Evolutionary conservation across 768 basidiomycete genomes (phyloP), one percentile per base, ranked within the genome.

Genomic region (Lyophyllum shimeji): DNA sequence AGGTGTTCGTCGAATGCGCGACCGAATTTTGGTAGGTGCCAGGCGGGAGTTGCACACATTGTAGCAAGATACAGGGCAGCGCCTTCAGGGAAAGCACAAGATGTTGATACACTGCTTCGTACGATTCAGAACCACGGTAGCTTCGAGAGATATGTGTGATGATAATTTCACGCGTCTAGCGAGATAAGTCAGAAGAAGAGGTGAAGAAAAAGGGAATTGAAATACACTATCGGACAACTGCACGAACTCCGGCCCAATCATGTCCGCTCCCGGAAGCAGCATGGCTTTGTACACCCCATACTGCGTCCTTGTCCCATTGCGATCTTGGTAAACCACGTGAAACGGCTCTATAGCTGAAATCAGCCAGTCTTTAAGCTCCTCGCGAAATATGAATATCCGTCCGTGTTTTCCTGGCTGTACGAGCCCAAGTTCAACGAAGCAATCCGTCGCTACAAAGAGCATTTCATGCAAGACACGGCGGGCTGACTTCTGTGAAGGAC

Each of bases 241-340:
- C 43, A 50, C 47, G n/a, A 60, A 43, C 40, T 60, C 61, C 13
- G 59, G 59, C 24, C 61, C 61, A 47, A 37, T 55, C 61, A 60
- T 59, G 15, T 37, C 52, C 34, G 33, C 43, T 33, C 50, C 42
- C 17, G 52, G 15, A 44, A 60, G 55, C 18, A 50, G 15, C 27
- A 53, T 23, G 6, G 58, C 58, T 11, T 34, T 49, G 18, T 59
- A 60, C 24, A 57, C 40, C 8, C 61, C 61, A 31, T 27, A 57
- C 42, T 56, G 34, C 0, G n/a, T 62, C 45, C 43, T 47, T 25
- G 31, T 44, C 13, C 53, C 43, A 13, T 24, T n/a, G 9, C 8
- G 2, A 31, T 47, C 34, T n/a, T 55, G 18, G 33, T 59, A 59
- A 13, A 48, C 43, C 7, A 60, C 37, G 27, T 46, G 49, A 45